A percentile compares a stretch with the other conserved stretches of the same genome.
phyloP scores from a whole-genome alignment of 148 eudicot species.

The Tetragonia tetragonoides region DNA sequence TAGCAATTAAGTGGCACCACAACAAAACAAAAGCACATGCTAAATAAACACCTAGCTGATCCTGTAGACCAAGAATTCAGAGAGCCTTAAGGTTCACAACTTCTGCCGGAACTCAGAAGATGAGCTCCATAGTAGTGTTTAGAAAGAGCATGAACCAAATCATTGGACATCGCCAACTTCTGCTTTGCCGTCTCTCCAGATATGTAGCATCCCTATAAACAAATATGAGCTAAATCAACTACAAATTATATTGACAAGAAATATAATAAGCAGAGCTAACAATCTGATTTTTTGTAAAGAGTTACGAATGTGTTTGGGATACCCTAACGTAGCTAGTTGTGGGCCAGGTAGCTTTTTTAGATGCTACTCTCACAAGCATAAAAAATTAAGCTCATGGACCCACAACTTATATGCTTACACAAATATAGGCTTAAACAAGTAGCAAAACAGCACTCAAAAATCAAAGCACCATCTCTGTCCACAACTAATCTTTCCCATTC shows the following conservation, averaged over 20 bases:
- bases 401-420: no score
- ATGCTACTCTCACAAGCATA: no score
- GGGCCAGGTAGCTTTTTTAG: no score
- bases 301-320: no score
- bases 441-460: neutral
- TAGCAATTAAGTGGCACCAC: neutral
- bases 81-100: neutral
- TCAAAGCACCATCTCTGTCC: neutral
- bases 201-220: neutral
- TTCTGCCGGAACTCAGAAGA: neutral
- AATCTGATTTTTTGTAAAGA: conserved; percentile 1
- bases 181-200: neutral
- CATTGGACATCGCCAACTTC: neutral
- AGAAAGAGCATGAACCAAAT: neutral
- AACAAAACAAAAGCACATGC: conserved; percentile 2
- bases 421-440: no score
- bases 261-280: neutral
- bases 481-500: no score
- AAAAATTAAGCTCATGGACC: no score
- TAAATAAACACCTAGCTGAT: neutral
- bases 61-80: neutral
- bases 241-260: neutral
- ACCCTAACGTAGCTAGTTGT: no score
- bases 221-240: neutral
- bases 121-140: neutral